Evolutionary conservation across 1,284 basidiomycete species (phyloP).

Genomic region (Cystobasidium sp.): DNA sequence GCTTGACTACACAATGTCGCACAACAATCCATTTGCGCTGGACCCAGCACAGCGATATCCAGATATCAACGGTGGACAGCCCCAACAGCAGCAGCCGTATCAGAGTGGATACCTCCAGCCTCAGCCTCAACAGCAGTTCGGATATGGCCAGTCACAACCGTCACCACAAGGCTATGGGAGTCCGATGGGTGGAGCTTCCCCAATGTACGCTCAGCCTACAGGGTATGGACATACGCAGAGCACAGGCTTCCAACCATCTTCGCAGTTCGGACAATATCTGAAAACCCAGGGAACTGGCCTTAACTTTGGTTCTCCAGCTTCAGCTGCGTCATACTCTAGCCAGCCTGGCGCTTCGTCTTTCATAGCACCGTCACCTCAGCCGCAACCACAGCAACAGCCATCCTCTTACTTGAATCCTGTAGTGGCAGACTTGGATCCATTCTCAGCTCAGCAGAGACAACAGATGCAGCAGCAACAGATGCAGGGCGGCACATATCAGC

Average conservation of each 20-base stretch:
- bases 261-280: slow-evolving; percentile 44
- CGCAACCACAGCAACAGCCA: slow-evolving; percentile 18
- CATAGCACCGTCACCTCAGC: slow-evolving; percentile 31
- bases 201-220: slow-evolving; percentile 40
- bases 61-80: slow-evolving; percentile 36
- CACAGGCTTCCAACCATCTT: slow-evolving; percentile 41
- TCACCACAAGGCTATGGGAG: slow-evolving; percentile 4
- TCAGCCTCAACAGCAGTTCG: slow-evolving; percentile 29
- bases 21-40: slow-evolving; percentile 42
- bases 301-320: slow-evolving; percentile 30
- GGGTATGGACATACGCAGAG: slow-evolving; percentile 21
- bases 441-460: slow-evolving; percentile 30
- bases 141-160: slow-evolving; percentile 32
- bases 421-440: slow-evolving; percentile 42
- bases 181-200: neutral
- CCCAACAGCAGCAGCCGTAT: slow-evolving; percentile 17
- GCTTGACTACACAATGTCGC: slow-evolving; percentile 4
- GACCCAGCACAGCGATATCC: slow-evolving; percentile 29
- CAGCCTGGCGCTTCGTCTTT: slow-evolving; percentile 30
- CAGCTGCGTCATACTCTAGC: slow-evolving; percentile 8
- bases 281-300: slow-evolving; percentile 24
- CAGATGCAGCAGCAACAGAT: slow-evolving; percentile 21
- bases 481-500: slow-evolving; percentile 8
- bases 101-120: slow-evolving; percentile 32
- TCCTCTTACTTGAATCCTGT: slow-evolving; percentile 1